Percentiles rank a stretch among this genome's conserved stretches.
These are phyloP conservation scores for Apiospora phragmitis DNA, from an alignment of 2,329 filamentous ascomycete genomes.

Conservation along the genomic window DNA sequence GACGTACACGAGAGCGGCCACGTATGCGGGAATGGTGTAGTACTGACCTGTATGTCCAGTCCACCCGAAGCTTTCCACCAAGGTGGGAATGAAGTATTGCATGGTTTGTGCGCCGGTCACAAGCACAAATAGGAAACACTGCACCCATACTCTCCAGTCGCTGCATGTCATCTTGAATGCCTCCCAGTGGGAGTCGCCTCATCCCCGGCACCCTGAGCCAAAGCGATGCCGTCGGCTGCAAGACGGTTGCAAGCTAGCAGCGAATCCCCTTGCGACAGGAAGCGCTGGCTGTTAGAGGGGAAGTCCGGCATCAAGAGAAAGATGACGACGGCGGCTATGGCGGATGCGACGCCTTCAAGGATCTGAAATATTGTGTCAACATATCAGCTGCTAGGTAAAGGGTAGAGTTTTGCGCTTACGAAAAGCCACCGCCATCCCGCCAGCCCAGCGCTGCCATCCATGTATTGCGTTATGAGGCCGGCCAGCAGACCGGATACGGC, in stretches of 20 bases:
- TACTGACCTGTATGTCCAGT: conserved; percentile 20
- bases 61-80: conserved; percentile 32
- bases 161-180: conserved; percentile 28
- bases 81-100: conserved; percentile 34
- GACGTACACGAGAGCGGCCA: conserved; percentile 26
- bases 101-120: conserved; percentile 32
- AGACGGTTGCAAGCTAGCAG: conserved; percentile 25
- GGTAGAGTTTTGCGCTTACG: conserved; percentile 13
- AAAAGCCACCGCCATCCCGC: conserved; percentile 31
- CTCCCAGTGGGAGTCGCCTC: conserved; percentile 21
- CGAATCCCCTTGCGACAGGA: conserved; percentile 20
- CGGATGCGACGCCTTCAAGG: conserved; percentile 18
- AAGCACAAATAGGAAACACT: conserved; percentile 27
- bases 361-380: conserved; percentile 14
- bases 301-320: conserved; percentile 26
- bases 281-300: conserved; percentile 20
- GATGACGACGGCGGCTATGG: conserved; percentile 14
- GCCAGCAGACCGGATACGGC: conserved; percentile 23
- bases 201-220: conserved; percentile 20
- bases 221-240: conserved; percentile 23
- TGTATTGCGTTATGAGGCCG: conserved; percentile 23
- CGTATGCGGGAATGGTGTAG: conserved; percentile 29
- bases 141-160: conserved; percentile 25
- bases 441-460: conserved; percentile 23
- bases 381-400: not conserved